Percentiles rank a stretch among this genome's conserved stretches.
Evolutionary conservation across 768 basidiomycete species (phyloP).

Genomic region (Phanerochaete sordida): DNA sequence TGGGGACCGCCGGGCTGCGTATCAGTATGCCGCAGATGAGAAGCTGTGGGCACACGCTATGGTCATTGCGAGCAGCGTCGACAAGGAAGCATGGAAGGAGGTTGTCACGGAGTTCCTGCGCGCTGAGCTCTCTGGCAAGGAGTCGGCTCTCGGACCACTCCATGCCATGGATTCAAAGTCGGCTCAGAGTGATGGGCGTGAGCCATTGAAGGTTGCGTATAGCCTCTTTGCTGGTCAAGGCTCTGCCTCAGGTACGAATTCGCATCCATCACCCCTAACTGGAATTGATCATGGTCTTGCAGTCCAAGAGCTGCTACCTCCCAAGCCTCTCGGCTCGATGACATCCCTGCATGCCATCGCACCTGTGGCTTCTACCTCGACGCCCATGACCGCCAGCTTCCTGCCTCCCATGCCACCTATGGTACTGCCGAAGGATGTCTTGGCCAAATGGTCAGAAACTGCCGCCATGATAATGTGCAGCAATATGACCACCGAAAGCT

Average conservation of each 20-base stretch:
- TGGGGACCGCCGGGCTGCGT: slow-evolving; percentile 85
- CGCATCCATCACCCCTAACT: too few relatives aligned
- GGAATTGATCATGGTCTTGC: too few relatives aligned
- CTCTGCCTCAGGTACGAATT: slow-evolving; percentile 66
- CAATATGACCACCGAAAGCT: slow-evolving; percentile 62
- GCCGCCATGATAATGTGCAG: slow-evolving; percentile 79
- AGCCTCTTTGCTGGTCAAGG: slow-evolving; percentile 85
- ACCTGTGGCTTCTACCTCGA: slow-evolving; percentile 30
- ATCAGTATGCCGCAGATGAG: slow-evolving; percentile 83
- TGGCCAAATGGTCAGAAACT: slow-evolving; percentile 83
- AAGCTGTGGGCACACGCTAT: slow-evolving; percentile 95
- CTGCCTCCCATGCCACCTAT: slow-evolving; percentile 31
- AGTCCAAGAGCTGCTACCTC: slow-evolving; percentile 77
- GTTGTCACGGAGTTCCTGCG: slow-evolving; percentile 83
- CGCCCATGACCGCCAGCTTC: slow-evolving; percentile 68
- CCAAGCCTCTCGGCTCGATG: slow-evolving; percentile 44
- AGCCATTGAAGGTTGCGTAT: slow-evolving; percentile 77
- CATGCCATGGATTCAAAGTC: slow-evolving; percentile 19
- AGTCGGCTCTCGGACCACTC: slow-evolving; percentile 9
- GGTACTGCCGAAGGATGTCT: slow-evolving; percentile 57
- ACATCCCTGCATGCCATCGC: slow-evolving; percentile 34
- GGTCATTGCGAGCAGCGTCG: slow-evolving; percentile 89
- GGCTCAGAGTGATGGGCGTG: slow-evolving; percentile 46
- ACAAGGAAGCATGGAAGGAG: slow-evolving; percentile 92
- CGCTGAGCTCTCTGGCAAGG: slow-evolving; percentile 57